phyloP scores from a whole-genome alignment of 1,284 basidiomycete genomes.

The Moniliella sp. region DNA sequence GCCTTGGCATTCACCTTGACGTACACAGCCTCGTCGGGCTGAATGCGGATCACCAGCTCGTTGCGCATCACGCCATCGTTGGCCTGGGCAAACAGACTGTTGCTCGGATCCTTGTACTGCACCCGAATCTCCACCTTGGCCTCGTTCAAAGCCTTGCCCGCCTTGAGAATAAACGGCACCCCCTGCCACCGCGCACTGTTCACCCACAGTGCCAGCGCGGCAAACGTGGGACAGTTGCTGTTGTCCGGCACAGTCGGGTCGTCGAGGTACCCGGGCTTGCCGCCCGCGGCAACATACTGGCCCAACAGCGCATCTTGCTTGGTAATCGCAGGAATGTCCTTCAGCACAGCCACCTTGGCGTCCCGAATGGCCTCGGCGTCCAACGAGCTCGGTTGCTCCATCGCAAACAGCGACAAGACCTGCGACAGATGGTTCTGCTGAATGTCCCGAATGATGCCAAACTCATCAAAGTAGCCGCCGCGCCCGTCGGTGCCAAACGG shows the following conservation, averaged over 20 bases:
- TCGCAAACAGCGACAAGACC: slow-evolving; percentile 32
- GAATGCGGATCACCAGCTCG: slow-evolving; percentile 30
- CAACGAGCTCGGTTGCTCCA: slow-evolving; percentile 32
- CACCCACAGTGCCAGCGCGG: slow-evolving; percentile 26
- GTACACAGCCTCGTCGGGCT: slow-evolving; percentile 30
- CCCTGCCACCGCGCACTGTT: slow-evolving; percentile 30
- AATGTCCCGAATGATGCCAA: slow-evolving; percentile 35
- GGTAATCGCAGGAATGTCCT: slow-evolving; percentile 24
- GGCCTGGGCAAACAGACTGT: slow-evolving; percentile 12
- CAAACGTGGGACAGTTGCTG: slow-evolving; percentile 34
- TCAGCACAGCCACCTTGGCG: slow-evolving; percentile 33
- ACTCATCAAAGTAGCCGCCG: slow-evolving; percentile 36
- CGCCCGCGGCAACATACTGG: slow-evolving; percentile 29
- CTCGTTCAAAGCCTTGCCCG: slow-evolving; percentile 31
- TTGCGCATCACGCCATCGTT: slow-evolving; percentile 24
- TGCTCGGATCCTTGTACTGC: slow-evolving; percentile 24
- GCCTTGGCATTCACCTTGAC: slow-evolving; percentile 28
- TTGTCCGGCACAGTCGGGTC: slow-evolving; percentile 35
- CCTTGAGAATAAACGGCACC: slow-evolving; percentile 32
- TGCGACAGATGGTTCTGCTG: slow-evolving; percentile 34
- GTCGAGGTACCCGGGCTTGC: slow-evolving; percentile 35
- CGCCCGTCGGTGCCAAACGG: slow-evolving; percentile 35
- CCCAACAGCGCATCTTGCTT: slow-evolving; percentile 31
- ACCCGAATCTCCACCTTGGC: slow-evolving; percentile 30
- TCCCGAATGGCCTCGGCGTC: slow-evolving; percentile 34